These are phyloP conservation scores for Posidonia australis DNA, from an alignment of 106 monocot genomes.

Conservation along the genomic window DNA sequence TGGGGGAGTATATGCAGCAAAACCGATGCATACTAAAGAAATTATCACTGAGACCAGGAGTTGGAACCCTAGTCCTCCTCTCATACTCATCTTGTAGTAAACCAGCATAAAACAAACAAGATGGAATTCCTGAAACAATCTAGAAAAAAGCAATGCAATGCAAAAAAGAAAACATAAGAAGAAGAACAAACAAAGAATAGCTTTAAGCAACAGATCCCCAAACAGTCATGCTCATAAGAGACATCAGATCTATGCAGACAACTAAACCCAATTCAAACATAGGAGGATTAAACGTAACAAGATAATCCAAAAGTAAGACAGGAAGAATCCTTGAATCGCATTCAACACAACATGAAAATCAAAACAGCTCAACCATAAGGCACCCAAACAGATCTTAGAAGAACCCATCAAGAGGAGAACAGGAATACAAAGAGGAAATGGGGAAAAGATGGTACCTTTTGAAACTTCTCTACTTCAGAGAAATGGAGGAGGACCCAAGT, in stretches of 20 bases:
- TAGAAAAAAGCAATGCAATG: background rate
- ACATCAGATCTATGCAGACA: background rate
- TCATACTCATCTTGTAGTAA: background rate
- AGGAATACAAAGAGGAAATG: background rate
- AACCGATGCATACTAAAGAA: background rate
- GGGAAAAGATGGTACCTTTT: background rate
- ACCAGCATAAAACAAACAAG: background rate
- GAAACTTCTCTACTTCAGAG: background rate
- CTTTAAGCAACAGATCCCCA: background rate
- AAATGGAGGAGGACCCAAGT: background rate
- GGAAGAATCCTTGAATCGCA: background rate
- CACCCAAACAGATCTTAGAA: background rate
- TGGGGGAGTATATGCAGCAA: constrained; percentile 30
- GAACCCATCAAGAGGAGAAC: background rate
- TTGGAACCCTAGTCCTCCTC: background rate
- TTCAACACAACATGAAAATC: background rate
- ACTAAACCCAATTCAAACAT: too few species aligned
- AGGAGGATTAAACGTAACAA: background rate
- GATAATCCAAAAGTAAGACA: background rate
- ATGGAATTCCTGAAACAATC: background rate
- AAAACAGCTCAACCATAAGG: background rate
- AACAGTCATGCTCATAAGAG: background rate
- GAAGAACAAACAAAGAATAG: background rate
- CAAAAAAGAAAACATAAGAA: background rate
- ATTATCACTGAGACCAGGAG: background rate